Conservation (phyloP, 1,139 yeast species). For the Taphrina flavorubra region DNA sequence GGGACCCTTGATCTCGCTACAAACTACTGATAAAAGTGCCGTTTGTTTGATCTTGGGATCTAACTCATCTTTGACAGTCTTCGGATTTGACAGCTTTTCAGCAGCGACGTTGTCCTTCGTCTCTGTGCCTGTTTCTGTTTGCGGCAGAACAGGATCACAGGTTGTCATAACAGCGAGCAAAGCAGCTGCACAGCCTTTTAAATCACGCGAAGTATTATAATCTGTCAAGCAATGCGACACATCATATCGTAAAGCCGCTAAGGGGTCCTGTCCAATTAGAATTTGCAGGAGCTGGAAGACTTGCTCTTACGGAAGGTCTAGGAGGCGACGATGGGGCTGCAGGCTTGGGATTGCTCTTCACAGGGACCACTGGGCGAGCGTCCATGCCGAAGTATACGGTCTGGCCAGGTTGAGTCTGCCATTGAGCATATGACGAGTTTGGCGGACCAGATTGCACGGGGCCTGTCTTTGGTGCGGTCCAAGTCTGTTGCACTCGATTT, state of each 20-base stretch:
- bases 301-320: slow-evolving; percentile 30
- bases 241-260: slow-evolving; percentile 32
- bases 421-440: slow-evolving; percentile 1
- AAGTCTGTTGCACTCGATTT: slow-evolving; percentile 24
- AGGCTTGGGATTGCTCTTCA: slow-evolving; percentile 11
- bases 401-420: slow-evolving; percentile 10
- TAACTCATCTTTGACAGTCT: neutral
- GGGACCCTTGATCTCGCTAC: slow-evolving; percentile 29
- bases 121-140: neutral
- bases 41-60: slow-evolving; percentile 25
- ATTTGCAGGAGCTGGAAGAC: neutral
- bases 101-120: neutral
- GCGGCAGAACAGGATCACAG: slow-evolving; percentile 25
- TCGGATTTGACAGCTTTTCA: neutral
- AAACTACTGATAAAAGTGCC: slow-evolving; percentile 22
- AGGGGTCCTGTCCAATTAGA: slow-evolving; percentile 24
- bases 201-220: slow-evolving; percentile 39
- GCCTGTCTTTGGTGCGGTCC: slow-evolving; percentile 13
- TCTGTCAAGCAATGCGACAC: slow-evolving; percentile 36
- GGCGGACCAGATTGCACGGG: neutral
- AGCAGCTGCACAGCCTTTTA: slow-evolving; percentile 38
- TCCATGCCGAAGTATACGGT: slow-evolving; percentile 16
- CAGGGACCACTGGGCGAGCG: slow-evolving; percentile 9
- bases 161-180: slow-evolving; percentile 30
- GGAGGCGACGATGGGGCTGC: slow-evolving; percentile 30